Conservation (phyloP, 192 early-diverging fungal species). For the Powellomyces hirtus region DNA sequence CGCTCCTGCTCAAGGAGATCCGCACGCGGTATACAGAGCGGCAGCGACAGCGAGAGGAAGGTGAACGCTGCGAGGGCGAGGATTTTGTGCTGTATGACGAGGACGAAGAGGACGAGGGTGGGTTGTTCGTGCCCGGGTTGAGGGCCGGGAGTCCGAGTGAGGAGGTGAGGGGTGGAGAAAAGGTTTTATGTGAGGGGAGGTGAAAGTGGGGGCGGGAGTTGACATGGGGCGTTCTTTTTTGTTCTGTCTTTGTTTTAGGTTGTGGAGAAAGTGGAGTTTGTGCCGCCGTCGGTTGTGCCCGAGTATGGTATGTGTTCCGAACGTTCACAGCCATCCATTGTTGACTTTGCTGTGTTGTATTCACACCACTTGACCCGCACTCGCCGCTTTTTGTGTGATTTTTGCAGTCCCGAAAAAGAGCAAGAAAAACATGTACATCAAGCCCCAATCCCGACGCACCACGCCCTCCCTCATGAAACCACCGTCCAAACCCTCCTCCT, state of each 20-base stretch:
- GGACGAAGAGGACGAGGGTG: not conserved
- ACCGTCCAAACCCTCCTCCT: not conserved
- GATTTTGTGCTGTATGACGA: not conserved
- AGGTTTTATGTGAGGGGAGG: too few relatives aligned
- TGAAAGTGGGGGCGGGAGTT: too few relatives aligned
- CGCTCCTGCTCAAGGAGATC: not conserved
- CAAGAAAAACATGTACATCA: not conserved
- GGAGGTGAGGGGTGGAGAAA: not conserved
- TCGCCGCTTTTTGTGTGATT: too few relatives aligned
- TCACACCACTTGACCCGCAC: not conserved
- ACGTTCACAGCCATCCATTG: not conserved
- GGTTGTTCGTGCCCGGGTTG: not conserved
- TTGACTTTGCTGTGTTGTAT: not conserved
- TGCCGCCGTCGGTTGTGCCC: not conserved
- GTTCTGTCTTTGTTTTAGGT: too few relatives aligned
- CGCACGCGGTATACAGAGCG: not conserved
- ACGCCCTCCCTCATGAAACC: not conserved
- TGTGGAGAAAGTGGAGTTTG: too few relatives aligned
- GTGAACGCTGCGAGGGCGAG: not conserved
- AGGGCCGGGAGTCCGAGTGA: not conserved
- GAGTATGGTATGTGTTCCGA: not conserved
- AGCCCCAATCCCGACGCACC: constrained; percentile 2
- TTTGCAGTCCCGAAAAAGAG: not conserved
- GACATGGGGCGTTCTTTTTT: too few relatives aligned
- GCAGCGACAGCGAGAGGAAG: not conserved